A percentile compares a stretch with the other conserved stretches of the same genome.
Evolutionary conservation across 2,329 filamentous ascomycete genomes (phyloP).

Genomic region (Parastagonospora nodorum): DNA sequence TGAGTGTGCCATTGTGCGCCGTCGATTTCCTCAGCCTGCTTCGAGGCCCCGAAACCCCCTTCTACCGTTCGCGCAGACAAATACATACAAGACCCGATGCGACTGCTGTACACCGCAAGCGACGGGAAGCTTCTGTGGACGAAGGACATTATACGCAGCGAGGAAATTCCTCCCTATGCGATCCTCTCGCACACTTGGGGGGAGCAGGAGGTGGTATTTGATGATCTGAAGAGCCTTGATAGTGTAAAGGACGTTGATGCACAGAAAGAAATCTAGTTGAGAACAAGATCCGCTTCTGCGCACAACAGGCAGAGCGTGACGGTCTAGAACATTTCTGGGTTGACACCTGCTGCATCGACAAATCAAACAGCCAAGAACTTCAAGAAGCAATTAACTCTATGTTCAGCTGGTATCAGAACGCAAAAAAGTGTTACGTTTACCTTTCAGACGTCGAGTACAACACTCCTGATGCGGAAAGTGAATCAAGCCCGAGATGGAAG

Average conservation of each 20-base stretch:
- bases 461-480: background rate
- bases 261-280: too few relatives aligned
- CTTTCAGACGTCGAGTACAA: background rate
- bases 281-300: background rate
- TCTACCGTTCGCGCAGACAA: too few relatives aligned
- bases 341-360: background rate
- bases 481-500: background rate
- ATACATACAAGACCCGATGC: too few relatives aligned
- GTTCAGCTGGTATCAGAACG: background rate
- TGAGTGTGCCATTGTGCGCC: too few relatives aligned
- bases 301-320: background rate
- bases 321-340: background rate
- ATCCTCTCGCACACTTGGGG: constrained; percentile 1
- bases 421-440: background rate
- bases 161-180: background rate
- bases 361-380: background rate
- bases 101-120: too few relatives aligned
- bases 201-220: background rate
- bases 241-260: background rate
- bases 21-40: too few relatives aligned
- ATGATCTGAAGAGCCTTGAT: background rate
- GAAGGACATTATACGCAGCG: too few relatives aligned
- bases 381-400: background rate
- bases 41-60: too few relatives aligned
- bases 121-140: too few relatives aligned